A percentile compares a stretch with the other conserved stretches of the same genome.
These are phyloP conservation scores for Solanum neorickii DNA, from an alignment of 257 asterid genomes.

Conservation along the genomic window DNA sequence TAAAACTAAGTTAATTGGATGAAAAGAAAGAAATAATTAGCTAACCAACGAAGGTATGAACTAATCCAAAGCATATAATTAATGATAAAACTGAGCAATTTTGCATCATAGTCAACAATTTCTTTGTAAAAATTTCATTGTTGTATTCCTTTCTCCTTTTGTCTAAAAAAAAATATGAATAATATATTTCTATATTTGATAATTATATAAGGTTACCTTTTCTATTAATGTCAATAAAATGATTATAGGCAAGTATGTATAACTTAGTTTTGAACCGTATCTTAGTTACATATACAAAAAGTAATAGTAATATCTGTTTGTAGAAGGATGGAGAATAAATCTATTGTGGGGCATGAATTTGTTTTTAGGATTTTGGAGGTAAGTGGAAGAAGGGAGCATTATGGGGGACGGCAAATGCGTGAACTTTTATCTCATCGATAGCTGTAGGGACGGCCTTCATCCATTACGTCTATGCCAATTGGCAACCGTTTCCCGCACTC, in stretches of 20 bases:
- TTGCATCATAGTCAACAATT: background rate
- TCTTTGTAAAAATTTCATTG: background rate
- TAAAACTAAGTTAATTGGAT: too few species aligned
- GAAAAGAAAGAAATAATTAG: background rate
- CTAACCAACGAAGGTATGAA: background rate
- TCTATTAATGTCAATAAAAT: background rate
- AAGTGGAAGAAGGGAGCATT: background rate
- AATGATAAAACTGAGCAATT: background rate
- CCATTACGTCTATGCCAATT: background rate
- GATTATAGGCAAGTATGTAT: background rate
- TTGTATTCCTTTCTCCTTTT: background rate
- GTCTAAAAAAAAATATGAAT: background rate
- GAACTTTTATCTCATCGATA: background rate
- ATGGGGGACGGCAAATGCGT: background rate
- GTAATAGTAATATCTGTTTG: background rate
- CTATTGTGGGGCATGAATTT: background rate
- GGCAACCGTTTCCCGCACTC: background rate
- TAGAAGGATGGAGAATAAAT: background rate
- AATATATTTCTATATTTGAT: background rate
- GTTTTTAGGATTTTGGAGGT: background rate
- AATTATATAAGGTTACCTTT: background rate
- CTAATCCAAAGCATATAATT: background rate
- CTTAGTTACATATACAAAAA: too few species aligned
- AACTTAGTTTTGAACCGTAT: background rate
- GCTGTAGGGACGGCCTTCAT: background rate